Conservation (phyloP, 2,329 filamentous ascomycete genomes). For the Aspergillus sp. region DNA sequence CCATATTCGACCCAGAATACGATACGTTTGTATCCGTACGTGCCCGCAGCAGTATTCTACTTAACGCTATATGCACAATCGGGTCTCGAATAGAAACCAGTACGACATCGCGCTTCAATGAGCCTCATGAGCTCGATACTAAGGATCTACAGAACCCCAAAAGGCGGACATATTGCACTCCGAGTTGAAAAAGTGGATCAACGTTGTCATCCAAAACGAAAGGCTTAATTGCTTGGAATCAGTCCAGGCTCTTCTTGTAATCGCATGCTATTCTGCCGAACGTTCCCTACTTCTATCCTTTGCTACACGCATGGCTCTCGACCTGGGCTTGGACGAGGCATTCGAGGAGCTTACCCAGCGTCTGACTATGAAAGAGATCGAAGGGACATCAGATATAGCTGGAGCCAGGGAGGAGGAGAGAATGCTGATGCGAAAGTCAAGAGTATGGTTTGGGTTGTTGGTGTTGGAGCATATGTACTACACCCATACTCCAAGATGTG, state of each 20-base stretch:
- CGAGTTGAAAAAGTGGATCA: constrained; percentile 46
- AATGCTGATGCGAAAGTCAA: constrained; percentile 42
- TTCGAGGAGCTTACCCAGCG: constrained; percentile 39
- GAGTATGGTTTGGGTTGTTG: constrained; percentile 55
- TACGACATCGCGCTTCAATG: constrained; percentile 6
- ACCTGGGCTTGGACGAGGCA: constrained; percentile 46
- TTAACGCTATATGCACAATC: constrained; percentile 53
- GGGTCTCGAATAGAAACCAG: constrained; percentile 47
- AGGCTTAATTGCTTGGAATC: constrained; percentile 46
- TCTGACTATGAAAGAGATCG: constrained; percentile 26
- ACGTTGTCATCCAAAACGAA: constrained; percentile 44
- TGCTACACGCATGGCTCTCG: constrained; percentile 52
- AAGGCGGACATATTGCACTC: constrained; percentile 46
- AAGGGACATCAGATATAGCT: constrained; percentile 13
- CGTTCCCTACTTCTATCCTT: constrained; percentile 51
- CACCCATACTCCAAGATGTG: too few relatives aligned
- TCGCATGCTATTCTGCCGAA: constrained; percentile 55
- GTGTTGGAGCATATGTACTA: constrained; percentile 51
- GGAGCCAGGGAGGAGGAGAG: constrained; percentile 24
- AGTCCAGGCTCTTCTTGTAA: constrained; percentile 52
- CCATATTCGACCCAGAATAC: constrained; percentile 46
- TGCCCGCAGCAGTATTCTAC: constrained; percentile 49
- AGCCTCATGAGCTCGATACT: too few relatives aligned
- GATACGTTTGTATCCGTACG: constrained; percentile 50
- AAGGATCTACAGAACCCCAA: constrained; percentile 19